Percentiles rank a stretch among this genome's conserved stretches.
These are phyloP conservation scores for Hypoxylon subgilvum DNA, from an alignment of 495 filamentous ascomycete species.

Conservation along the genomic window DNA sequence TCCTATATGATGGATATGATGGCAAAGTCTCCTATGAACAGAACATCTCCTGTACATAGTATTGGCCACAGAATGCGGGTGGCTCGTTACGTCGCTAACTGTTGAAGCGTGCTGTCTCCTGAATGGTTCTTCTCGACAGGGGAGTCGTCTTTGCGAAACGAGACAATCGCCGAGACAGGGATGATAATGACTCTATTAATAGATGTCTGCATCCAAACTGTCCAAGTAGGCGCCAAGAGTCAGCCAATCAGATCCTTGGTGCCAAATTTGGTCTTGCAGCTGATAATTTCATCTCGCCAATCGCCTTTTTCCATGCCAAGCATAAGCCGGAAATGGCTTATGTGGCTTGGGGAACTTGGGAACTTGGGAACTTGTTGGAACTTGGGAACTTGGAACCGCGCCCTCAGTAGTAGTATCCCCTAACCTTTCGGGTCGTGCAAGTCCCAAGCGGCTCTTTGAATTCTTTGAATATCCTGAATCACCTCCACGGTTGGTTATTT, in stretches of 20 bases:
- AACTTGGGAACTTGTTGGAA: constrained; percentile 25
- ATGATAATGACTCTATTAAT: constrained; percentile 42
- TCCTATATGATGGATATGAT: too few relatives aligned
- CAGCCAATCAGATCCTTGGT: constrained; percentile 34
- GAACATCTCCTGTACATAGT: too few relatives aligned
- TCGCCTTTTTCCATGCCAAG: constrained; percentile 26
- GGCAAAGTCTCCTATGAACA: too few relatives aligned
- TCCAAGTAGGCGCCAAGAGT: constrained; percentile 39
- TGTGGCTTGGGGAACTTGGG: constrained; percentile 20
- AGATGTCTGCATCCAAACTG: constrained; percentile 39
- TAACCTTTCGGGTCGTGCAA: too few relatives aligned
- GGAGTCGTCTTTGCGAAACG: constrained; percentile 43
- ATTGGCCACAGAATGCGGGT: too few relatives aligned
- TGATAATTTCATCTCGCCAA: constrained; percentile 41
- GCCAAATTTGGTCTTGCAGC: constrained; percentile 42
- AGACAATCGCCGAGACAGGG: constrained; percentile 39
- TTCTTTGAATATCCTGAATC: constrained; percentile 13
- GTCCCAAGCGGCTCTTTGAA: constrained; percentile 15
- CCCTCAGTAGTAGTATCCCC: too few relatives aligned
- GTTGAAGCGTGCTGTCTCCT: constrained; percentile 19
- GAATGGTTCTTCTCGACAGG: constrained; percentile 33
- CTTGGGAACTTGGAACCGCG: too few relatives aligned
- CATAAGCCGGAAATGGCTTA: constrained; percentile 32
- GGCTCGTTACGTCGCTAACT: constrained; percentile 29
- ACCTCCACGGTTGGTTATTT: neutral